Conservation (phyloP, 306 rosid species). For the Dryas drummondii region DNA sequence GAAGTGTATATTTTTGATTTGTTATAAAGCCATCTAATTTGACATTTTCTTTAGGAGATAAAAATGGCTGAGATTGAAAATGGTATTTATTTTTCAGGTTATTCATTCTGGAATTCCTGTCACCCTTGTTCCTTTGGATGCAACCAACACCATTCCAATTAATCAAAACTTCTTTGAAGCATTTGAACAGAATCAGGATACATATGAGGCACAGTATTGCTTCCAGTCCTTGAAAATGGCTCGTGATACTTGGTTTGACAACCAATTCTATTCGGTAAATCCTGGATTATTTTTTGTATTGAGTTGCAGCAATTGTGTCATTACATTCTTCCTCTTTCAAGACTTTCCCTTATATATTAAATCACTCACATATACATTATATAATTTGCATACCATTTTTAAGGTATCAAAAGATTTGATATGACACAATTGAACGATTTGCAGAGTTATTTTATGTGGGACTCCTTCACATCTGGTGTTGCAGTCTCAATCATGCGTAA, state of each 20-base stretch:
- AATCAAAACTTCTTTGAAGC: conserved; percentile 54
- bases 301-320: background rate
- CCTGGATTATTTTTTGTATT: conserved; percentile 2
- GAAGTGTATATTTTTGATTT: too few species aligned
- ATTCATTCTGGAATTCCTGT: conserved; percentile 91
- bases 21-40: too few species aligned
- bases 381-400: conserved; percentile 13
- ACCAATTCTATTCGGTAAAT: conserved; percentile 63
- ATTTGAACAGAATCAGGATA: conserved; percentile 60
- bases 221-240: conserved; percentile 81
- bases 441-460: conserved; percentile 97
- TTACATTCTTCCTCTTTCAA: background rate
- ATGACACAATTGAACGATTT: conserved; percentile 15
- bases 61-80: conserved; percentile 13
- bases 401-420: conserved; percentile 21
- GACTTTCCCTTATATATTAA: too few species aligned
- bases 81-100: conserved; percentile 45
- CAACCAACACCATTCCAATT: conserved; percentile 83
- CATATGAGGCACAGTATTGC: conserved; percentile 73
- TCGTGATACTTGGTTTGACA: conserved; percentile 75
- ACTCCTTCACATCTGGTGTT: conserved; percentile 74
- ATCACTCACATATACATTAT: too few species aligned
- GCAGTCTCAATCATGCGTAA: conserved; percentile 80
- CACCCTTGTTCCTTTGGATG: conserved; percentile 92
- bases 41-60: background rate